Conservation (phyloP, 495 filamentous ascomycete genomes). For the Xylaria flabelliformis region DNA sequence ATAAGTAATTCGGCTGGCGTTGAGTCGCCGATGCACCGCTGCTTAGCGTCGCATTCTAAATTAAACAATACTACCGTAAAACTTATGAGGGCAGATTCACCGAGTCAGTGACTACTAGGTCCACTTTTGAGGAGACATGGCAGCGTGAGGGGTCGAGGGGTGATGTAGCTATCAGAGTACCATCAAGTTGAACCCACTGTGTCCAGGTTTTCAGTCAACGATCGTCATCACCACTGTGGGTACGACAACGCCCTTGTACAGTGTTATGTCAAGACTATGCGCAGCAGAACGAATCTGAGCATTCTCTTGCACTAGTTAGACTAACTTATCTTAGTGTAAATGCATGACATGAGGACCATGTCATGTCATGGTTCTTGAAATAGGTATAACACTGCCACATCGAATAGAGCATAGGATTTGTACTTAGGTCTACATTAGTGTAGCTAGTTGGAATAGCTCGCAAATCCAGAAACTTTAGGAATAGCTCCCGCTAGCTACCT, state of each 20-base stretch:
- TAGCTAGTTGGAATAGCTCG: not conserved
- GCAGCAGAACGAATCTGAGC: not conserved
- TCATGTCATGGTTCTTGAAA: not conserved
- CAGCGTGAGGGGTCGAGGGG: no score
- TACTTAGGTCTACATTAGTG: not conserved
- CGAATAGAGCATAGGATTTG: not conserved
- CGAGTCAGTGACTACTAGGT: not conserved
- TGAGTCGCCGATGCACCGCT: not conserved
- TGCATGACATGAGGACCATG: constrained; percentile 1
- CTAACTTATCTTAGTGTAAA: not conserved
- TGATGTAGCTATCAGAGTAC: not conserved
- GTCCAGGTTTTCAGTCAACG: not conserved
- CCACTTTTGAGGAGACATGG: not conserved
- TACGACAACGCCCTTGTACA: not conserved
- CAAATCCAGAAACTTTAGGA: not conserved
- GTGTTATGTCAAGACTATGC: not conserved
- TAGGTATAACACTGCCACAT: not conserved
- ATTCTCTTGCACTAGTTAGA: not conserved
- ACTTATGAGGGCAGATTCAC: not conserved
- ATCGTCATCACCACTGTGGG: not conserved
- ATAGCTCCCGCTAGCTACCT: constrained; percentile 1
- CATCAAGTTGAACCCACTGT: no score
- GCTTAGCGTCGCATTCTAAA: not conserved
- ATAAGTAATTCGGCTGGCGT: not conserved
- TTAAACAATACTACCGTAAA: not conserved